Base-by-base conservation (phyloP, 805 yeast genomes). In the Dipodascopsis tothii region DNA sequence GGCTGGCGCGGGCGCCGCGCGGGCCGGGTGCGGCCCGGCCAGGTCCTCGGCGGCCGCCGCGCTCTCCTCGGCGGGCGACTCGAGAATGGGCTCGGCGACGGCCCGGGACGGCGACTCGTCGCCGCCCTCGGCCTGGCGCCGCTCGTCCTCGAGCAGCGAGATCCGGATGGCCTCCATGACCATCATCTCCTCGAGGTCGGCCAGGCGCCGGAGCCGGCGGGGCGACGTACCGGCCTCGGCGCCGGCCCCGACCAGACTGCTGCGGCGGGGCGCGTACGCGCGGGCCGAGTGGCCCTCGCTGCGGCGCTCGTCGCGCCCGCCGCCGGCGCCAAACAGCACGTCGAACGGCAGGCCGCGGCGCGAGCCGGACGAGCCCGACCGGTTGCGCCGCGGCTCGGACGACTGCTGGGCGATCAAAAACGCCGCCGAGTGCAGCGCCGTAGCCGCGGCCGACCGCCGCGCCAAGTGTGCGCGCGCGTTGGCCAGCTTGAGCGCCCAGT, bases 391-490 rank as follows among this genome's bases (percentile, higher is more conserved):
- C 5, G 22, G 14, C 20, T 17, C 25, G 17, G 40, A 32, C 20
- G 25, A 33, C 21, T 41, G 25, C 28, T 36, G 44, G 21, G 64
- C 68, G 14, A 81, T 68, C 25, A 86, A 60, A 56, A 85, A 72
- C 44, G 87, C 86, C 9, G 94, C 78, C 2, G 94, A 88, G 63
- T 90, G 97, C 33, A 90, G 75, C 0, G 95, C 95, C 27, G 85
- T 84, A 0, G 97, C 97, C 11, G 95, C 85, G 0, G 96, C 96
- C 0, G 96, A 80, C 56, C 86, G 74, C 45, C 94, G 74, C 0
- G 94, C 95, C 28, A 86, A 66, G 52, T 80, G 80, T 46, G 80
- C 73, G 40, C 88, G 74, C 3, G 95, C 95, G 40, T 76, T 71
- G 5, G 72, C 69, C 38, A 90, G 71, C 51, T 78, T 82, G 17